phyloP scores from a whole-genome alignment of 352 stramenopile genomes.

The Phytophthora ramorum region DNA sequence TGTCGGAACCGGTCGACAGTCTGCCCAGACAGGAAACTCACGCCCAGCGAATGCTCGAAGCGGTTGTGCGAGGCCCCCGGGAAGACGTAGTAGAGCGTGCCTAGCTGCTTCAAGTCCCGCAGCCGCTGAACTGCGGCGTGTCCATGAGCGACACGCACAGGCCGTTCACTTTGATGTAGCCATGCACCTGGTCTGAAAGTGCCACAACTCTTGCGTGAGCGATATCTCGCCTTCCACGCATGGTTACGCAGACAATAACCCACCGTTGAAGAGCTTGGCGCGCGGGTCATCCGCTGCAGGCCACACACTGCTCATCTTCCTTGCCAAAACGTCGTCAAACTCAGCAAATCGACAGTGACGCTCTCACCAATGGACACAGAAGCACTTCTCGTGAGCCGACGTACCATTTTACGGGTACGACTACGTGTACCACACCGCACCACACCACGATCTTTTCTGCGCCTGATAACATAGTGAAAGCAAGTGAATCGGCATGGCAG shows the following conservation, averaged over 20 bases:
- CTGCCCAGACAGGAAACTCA: conserved; percentile 93
- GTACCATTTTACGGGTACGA: neutral
- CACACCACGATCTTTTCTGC: conserved; percentile 15
- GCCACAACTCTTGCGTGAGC: conserved; percentile 6
- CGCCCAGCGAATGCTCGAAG: conserved; percentile 97
- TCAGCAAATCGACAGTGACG: too few relatives aligned
- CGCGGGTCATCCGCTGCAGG: conserved; percentile 32
- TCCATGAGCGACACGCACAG: conserved; percentile 91
- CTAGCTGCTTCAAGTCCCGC: conserved; percentile 95
- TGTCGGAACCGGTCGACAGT: conserved; percentile 85
- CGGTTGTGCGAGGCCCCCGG: conserved; percentile 91
- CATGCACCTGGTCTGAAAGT: conserved; percentile 75
- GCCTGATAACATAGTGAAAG: conserved; percentile 18
- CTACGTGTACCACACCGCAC: neutral
- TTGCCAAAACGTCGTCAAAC: too few relatives aligned
- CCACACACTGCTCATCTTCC: conserved; percentile 29
- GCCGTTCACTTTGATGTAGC: conserved; percentile 80
- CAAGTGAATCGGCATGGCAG: conserved; percentile 24
- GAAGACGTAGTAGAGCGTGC: conserved; percentile 90
- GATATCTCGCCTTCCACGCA: conserved; percentile 4
- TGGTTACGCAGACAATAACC: neutral
- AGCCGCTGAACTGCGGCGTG: conserved; percentile 95
- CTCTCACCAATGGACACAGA: neutral
- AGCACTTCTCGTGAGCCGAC: neutral
- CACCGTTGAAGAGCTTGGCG: conserved; percentile 77